These are phyloP conservation scores for Strobilomyces dryophilus DNA, from an alignment of 768 basidiomycete species.

Conservation along the genomic window DNA sequence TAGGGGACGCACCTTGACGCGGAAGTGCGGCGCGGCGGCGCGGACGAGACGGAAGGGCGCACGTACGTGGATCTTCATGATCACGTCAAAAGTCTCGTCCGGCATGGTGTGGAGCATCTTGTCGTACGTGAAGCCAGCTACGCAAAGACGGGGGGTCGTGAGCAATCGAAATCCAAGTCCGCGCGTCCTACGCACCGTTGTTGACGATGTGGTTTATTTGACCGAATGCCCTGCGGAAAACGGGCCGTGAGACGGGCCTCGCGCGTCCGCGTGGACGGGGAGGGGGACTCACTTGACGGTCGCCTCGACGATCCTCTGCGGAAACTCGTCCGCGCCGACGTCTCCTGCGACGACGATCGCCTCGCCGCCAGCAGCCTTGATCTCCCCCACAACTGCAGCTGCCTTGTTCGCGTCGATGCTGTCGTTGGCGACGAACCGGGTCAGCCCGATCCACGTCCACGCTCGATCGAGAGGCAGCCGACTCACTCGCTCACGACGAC, in stretches of 20 bases:
- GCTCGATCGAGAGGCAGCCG: no score
- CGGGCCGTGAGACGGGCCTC: not conserved
- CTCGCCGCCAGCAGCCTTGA: slow-evolving; percentile 67
- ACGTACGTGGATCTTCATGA: slow-evolving; percentile 79
- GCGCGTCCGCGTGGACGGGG: not conserved
- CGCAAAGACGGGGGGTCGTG: not conserved
- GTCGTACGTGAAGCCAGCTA: slow-evolving; percentile 77
- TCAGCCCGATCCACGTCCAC: no score
- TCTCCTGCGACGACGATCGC: slow-evolving; percentile 75
- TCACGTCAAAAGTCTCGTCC: slow-evolving; percentile 78
- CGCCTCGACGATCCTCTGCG: slow-evolving; percentile 69
- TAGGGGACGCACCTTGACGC: slow-evolving; percentile 51
- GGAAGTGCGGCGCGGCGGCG: slow-evolving; percentile 81
- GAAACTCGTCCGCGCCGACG: slow-evolving; percentile 80
- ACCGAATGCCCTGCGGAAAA: slow-evolving; percentile 59
- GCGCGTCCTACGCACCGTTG: slow-evolving; percentile 47
- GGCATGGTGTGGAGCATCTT: slow-evolving; percentile 87
- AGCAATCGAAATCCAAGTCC: not conserved
- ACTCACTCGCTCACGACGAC: slow-evolving; percentile 79
- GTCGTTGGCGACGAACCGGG: not conserved
- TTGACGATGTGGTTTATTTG: slow-evolving; percentile 87
- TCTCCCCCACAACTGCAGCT: slow-evolving; percentile 63
- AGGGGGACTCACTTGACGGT: slow-evolving; percentile 65
- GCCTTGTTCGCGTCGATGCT: slow-evolving; percentile 75
- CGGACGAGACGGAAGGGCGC: slow-evolving; percentile 84